A percentile compares a stretch with the other conserved stretches of the same genome.
phyloP scores from a whole-genome alignment of 2,329 filamentous ascomycete species.

The Fusarium verticillioides region DNA sequence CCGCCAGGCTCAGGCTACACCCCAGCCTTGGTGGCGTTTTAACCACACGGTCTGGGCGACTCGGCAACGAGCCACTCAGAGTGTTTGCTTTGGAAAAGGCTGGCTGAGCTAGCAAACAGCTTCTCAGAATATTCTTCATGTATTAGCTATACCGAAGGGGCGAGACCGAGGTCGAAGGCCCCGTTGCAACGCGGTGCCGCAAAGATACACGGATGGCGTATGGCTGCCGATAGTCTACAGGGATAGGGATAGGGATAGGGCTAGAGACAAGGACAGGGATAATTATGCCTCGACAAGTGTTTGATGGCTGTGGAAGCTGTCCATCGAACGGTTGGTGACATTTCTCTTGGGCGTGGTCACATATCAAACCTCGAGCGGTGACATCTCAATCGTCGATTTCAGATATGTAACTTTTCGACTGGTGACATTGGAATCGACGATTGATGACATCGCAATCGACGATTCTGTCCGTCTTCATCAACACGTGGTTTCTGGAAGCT shows the following conservation, averaged over 20 bases:
- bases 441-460: not conserved
- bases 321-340: not conserved
- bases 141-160: not conserved
- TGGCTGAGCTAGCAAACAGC: not conserved
- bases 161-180: slow-evolving; percentile 6
- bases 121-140: not conserved
- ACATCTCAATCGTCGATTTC: not conserved
- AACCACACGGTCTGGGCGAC: not conserved
- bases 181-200: not conserved
- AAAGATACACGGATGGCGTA: slow-evolving; percentile 3
- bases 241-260: not conserved
- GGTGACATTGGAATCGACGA: not conserved
- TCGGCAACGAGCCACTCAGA: not conserved
- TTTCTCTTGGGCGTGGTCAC: not conserved
- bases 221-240: not conserved
- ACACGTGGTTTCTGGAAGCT: not conserved
- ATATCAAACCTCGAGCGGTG: not conserved
- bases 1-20: not conserved
- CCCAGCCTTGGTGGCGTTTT: slow-evolving; percentile 6
- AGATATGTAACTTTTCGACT: not conserved
- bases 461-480: not conserved
- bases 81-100: not conserved
- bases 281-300: not conserved
- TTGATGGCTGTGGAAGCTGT: not conserved
- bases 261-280: not conserved